A percentile compares a stretch with the other conserved stretches of the same genome.
phyloP scores from a whole-genome alignment of 108 stramenopile genomes.

The Pseudonitzschia multiseries region DNA sequence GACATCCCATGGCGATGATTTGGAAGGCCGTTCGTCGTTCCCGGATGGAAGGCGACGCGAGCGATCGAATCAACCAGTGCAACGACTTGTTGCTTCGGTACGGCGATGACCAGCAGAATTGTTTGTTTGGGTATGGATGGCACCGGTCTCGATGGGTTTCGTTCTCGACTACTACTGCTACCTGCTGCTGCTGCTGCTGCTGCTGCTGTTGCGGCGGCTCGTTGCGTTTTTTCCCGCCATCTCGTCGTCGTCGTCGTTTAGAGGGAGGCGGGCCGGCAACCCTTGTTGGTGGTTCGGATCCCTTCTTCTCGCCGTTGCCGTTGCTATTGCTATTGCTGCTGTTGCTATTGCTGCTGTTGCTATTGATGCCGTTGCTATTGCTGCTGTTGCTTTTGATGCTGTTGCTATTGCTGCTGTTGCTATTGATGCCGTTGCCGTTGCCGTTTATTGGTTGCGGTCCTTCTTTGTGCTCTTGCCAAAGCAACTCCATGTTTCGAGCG shows the following conservation, averaged over 20 bases:
- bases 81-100: neutral
- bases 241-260: neutral
- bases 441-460: neutral
- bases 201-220: neutral
- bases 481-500: slow-evolving; percentile 10
- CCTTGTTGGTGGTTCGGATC: slow-evolving; percentile 7
- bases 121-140: neutral
- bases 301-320: neutral
- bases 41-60: slow-evolving; percentile 26
- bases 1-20: slow-evolving; percentile 35
- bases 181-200: slow-evolving; percentile 2
- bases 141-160: neutral
- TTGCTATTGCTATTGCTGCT: slow-evolving; percentile 15
- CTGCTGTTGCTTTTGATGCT: no score
- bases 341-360: no score
- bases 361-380: neutral
- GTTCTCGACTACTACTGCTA: neutral
- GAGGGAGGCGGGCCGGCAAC: neutral
- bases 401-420: slow-evolving; percentile 6
- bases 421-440: neutral
- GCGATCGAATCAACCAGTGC: slow-evolving; percentile 37
- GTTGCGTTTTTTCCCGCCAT: neutral
- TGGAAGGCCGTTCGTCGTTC: slow-evolving; percentile 33
- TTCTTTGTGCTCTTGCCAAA: neutral
- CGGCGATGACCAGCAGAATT: neutral